Conservation (phyloP, 2,329 filamentous ascomycete species). For the Cercospora brassicicola region DNA sequence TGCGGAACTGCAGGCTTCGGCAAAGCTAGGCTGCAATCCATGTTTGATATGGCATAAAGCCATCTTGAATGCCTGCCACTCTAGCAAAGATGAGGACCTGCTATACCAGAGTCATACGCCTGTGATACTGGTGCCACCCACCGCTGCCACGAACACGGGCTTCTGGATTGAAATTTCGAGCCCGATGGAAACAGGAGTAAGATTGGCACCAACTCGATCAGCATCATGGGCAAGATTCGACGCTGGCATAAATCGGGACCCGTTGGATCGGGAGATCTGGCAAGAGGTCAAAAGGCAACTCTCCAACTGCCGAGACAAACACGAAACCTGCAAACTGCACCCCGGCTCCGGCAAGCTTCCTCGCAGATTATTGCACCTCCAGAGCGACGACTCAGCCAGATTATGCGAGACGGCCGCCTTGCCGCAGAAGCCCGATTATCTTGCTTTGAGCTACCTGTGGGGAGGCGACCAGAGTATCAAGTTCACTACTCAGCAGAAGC, state of each 20-base stretch:
- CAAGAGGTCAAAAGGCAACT: neutral
- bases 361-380: neutral
- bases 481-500: neutral
- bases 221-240: neutral
- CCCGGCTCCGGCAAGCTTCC: neutral
- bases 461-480: neutral
- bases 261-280: neutral
- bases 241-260: neutral
- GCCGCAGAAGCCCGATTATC: neutral
- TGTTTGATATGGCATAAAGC: too few species aligned
- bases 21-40: too few species aligned
- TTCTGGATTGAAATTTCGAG: too few species aligned
- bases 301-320: neutral
- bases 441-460: neutral
- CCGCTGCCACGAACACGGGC: too few species aligned
- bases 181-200: neutral
- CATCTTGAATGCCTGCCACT: too few species aligned
- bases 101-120: too few species aligned
- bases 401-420: neutral
- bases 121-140: too few species aligned
- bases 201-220: neutral
- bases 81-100: too few species aligned
- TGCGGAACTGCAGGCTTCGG: too few species aligned
- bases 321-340: neutral
- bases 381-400: neutral